Base-by-base conservation (phyloP, 306 rosid species). In the Acacia crassicarpa region DNA sequence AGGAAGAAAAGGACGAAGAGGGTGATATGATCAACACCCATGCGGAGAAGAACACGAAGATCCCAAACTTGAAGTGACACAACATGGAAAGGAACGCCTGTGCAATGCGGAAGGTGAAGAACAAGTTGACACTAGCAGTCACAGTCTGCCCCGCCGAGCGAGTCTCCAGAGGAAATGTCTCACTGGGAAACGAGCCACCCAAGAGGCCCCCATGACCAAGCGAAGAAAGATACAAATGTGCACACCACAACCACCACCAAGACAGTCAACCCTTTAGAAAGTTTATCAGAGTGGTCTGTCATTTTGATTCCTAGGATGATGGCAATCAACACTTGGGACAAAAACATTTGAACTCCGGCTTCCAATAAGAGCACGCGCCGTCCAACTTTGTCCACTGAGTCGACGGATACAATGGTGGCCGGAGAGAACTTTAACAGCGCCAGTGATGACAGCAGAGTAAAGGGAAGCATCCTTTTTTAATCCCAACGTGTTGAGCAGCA, bases 181-280 rank as follows among this genome's bases (percentile, higher is more conserved):
- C 98, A 49, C 97, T 93, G 0, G 98, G 98, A 6, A 6, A 95
- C 91, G 7, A 95, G 81, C 98, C 99, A 95, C 0, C 97, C 99
- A 0, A 93, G 89, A 3, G 99, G 98, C 1, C 96, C 99, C 97
- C 98, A 92, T 0, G 99, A 95, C 99, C 99, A 95, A 0, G 99
- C 99, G n/a, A 95, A 93, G 0, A 96, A 48, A 0, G 99, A 85
- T 22, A 95, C 99, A 5, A 86, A 95, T 8, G 90, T 89, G 84
- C 99, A 95, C 0, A 95, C 83, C 96, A 95, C 0, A 1, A 95
- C 74, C 16, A 95, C 99, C 15, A 95, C 96, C 0, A 95, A 2
- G 9, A 93, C 10, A 1, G 87, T 96, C 1, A 11, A 82, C 0
- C 89, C 89, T 45, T 79, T 87, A 2, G 79, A 61, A 9, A 95